Percentiles rank a stretch among this genome's conserved stretches.
Evolutionary conservation across 2,329 filamentous ascomycete genomes (phyloP).

Genomic region (Metarhizium brunneum): DNA sequence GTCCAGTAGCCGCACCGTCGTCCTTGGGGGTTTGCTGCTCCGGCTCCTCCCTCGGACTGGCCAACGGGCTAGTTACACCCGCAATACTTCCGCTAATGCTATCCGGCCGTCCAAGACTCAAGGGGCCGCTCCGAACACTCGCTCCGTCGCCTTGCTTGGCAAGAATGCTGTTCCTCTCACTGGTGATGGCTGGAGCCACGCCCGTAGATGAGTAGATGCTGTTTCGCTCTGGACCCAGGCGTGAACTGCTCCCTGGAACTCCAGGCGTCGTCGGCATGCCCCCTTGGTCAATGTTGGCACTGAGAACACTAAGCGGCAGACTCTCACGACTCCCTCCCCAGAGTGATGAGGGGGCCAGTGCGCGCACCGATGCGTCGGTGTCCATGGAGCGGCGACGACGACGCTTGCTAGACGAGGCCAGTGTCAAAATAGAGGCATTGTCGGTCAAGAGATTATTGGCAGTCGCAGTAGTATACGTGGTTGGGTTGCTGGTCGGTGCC

Average conservation of each 20-base stretch:
- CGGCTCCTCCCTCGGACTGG: conserved; percentile 41
- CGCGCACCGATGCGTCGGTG: conserved; percentile 77
- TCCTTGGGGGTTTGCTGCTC: conserved; percentile 24
- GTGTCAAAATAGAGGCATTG: conserved; percentile 76
- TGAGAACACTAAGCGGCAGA: conserved; percentile 68
- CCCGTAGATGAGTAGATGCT: conserved; percentile 76
- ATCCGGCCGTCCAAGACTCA: conserved; percentile 72
- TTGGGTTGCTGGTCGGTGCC: conserved; percentile 47
- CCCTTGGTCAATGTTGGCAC: conserved; percentile 52
- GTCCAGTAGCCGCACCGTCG: conserved; percentile 17
- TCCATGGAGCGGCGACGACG: conserved; percentile 71
- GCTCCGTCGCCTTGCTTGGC: conserved; percentile 61
- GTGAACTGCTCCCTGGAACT: conserved; percentile 41
- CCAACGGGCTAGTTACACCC: conserved; percentile 51
- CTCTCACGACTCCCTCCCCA: conserved; percentile 77
- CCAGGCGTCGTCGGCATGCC: conserved; percentile 36
- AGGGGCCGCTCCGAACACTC: conserved; percentile 67
- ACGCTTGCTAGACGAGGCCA: conserved; percentile 74
- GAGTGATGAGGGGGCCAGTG: conserved; percentile 71
- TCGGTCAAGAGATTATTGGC: conserved; percentile 77
- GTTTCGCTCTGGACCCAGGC: conserved; percentile 50
- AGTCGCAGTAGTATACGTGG: conserved; percentile 68
- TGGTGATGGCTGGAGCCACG: conserved; percentile 52
- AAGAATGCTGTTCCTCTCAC: conserved; percentile 77
- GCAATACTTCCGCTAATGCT: conserved; percentile 72